A percentile compares a stretch with the other conserved stretches of the same genome.
Evolutionary conservation across 495 filamentous ascomycete species (phyloP).

Genomic region (Podospora conica): DNA sequence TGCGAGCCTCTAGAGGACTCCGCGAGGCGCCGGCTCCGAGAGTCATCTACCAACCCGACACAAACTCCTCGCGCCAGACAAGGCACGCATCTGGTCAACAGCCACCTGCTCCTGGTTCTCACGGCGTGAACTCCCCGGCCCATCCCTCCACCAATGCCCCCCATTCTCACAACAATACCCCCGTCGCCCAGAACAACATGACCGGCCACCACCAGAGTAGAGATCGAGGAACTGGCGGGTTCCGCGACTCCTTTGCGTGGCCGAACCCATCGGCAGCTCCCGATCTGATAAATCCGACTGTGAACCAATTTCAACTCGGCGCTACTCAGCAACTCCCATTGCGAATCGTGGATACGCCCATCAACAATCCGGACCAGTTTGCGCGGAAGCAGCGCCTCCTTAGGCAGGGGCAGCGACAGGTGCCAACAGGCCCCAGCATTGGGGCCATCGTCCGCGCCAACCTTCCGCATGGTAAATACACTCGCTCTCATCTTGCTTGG

Average conservation of each 20-base stretch:
- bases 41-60: slow-evolving; percentile 75
- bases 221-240: neutral
- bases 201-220: slow-evolving; percentile 26
- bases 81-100: slow-evolving; percentile 50
- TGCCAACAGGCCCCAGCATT: slow-evolving; percentile 19
- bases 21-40: slow-evolving; percentile 73
- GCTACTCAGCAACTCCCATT: slow-evolving; percentile 51
- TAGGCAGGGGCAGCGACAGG: neutral
- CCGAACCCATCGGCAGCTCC: slow-evolving; percentile 13
- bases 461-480: slow-evolving; percentile 23
- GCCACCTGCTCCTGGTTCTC: slow-evolving; percentile 9
- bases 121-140: slow-evolving; percentile 23
- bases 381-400: slow-evolving; percentile 38
- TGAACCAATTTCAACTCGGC: slow-evolving; percentile 55
- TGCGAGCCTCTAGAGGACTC: slow-evolving; percentile 59
- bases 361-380: slow-evolving; percentile 59
- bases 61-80: slow-evolving; percentile 52
- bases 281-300: slow-evolving; percentile 43
- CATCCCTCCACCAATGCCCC: slow-evolving; percentile 24
- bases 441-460: slow-evolving; percentile 18
- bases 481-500: neutral
- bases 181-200: slow-evolving; percentile 13
- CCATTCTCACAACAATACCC: slow-evolving; percentile 20
- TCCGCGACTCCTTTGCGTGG: slow-evolving; percentile 2
- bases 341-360: slow-evolving; percentile 63